Evolutionary conservation across 805 yeast species (phyloP), one percentile per base, ranked within the genome.

Genomic region (Barnettozyma siamensis): DNA sequence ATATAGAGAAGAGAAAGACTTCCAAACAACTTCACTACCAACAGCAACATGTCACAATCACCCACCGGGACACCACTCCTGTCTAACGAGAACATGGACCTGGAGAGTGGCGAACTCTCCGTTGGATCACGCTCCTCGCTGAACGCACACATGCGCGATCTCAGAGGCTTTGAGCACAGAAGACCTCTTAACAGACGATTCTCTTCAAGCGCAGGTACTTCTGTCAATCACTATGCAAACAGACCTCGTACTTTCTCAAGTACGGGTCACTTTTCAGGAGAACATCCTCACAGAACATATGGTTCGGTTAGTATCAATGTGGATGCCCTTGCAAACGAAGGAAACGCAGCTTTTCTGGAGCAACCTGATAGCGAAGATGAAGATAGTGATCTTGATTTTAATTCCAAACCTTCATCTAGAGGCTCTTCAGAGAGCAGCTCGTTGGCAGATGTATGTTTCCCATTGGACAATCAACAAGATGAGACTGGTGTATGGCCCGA

Each of bases 381-480:
- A 7, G 42, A 41, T 18, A 29, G 31, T 18, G 46, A 54, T 17
- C 58, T 57, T 5, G 64, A 61, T 37, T 60, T 64, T 31, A 63
- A 64, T 29, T 69, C 73, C 4, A 64, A 67, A 37, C 73, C 73
- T 2, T 63, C 68, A 2, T 62, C 71, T 1, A 60, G 69, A 46
- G 55, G 67, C 28, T 55, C 65, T 7, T 60, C 70, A 2, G 78
- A 75, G 40, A 75, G 78, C 31, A 80, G 95, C 0, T 85, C 96
- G 1, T 64, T 91, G 44, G 89, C 83, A 57, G 99, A 91, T 62
- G 99, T 91, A 20, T 91, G 96, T 56, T 78, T 88, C 60, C 96
- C 95, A 0, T 69, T 88, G 30, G 62, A 57, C n/a, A 26, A 26
- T 29, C 55, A 46, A 13, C 36, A 50, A 20, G 57, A 47, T 35